phyloP scores from a whole-genome alignment of 106 monocot species.

The Dioscorea zingiberensis region DNA sequence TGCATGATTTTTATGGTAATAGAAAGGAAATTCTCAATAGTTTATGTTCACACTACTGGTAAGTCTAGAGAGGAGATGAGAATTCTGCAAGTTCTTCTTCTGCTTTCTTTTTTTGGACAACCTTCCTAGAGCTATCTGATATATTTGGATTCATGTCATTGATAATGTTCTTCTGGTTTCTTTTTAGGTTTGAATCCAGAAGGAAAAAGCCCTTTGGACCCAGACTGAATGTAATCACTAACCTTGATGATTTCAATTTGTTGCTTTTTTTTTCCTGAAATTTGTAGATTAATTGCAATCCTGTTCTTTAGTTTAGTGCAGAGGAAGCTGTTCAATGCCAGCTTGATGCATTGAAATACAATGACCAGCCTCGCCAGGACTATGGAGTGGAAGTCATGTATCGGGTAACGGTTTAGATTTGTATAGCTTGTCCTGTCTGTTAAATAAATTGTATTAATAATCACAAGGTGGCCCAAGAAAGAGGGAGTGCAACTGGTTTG shows the following conservation, averaged over 20 bases:
- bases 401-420: constrained; percentile 35
- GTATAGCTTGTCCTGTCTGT: neutral
- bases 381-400: constrained; percentile 97
- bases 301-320: constrained; percentile 69
- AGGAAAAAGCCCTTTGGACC: constrained; percentile 84
- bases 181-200: constrained; percentile 52
- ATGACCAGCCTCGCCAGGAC: constrained; percentile 84
- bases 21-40: no score
- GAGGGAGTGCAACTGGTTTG: no score
- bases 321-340: constrained; percentile 84
- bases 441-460: no score
- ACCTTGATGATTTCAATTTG: neutral
- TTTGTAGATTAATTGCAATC: constrained; percentile 2
- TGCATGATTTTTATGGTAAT: no score
- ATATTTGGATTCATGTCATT: no score
- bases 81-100: no score
- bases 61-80: no score
- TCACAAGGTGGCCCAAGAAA: no score
- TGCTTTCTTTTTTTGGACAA: no score
- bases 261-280: no score
- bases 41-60: no score
- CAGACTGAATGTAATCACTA: constrained; percentile 52
- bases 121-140: no score
- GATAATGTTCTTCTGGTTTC: neutral
- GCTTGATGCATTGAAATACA: constrained; percentile 82